Base-by-base conservation (phyloP, 345 rosid species). In the Syzygium oleosum region DNA sequence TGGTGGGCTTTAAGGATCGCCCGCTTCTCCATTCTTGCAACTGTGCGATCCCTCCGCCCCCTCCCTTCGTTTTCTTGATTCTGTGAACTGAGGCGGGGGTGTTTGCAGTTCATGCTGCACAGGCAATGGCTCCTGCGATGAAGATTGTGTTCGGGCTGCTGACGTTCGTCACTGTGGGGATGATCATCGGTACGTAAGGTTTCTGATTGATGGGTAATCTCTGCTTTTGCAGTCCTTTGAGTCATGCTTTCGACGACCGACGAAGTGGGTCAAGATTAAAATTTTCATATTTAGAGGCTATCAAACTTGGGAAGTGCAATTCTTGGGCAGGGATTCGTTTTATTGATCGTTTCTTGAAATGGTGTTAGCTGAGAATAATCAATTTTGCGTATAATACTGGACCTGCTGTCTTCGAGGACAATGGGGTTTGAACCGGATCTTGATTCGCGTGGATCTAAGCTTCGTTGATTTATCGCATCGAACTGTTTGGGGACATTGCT, bases 151-250 rank as follows among this genome's bases (percentile, higher is more conserved):
- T 96, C 85, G 98, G 97, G 54, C 95, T 97, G 84, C 89, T 97
- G 54, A 95, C 98, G 58, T 94, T 97, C 90, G 98, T 97, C 93
- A 95, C 98, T 22, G 85, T 94, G 80, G 99, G 99, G 84, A 97
- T 97, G 98, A 95, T 97, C 88, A 92, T 95, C 90, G 99, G 99
- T 97, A 91, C 31, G 88, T n/a, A 51, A 29, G 86, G 5, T 52
- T 53, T 19, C 83, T 49, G 83, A 27, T 53, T 53, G 56, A 31
- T 49, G 86, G 46, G 27, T 9, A 5, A 29, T 11, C 27, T 29
- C 27, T 29, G 63, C 63, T 56, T 31, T 53, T 19, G 41, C 10
- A 21, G 46, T 52, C 88, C 12, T 38, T 19, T 38, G 80, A 12
- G 27, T 73, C 19, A 19, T 73, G 80, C 49, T 73, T 73, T 73